phyloP scores from a whole-genome alignment of 2,329 filamentous ascomycete genomes.

The Xylariaceae sp. region DNA sequence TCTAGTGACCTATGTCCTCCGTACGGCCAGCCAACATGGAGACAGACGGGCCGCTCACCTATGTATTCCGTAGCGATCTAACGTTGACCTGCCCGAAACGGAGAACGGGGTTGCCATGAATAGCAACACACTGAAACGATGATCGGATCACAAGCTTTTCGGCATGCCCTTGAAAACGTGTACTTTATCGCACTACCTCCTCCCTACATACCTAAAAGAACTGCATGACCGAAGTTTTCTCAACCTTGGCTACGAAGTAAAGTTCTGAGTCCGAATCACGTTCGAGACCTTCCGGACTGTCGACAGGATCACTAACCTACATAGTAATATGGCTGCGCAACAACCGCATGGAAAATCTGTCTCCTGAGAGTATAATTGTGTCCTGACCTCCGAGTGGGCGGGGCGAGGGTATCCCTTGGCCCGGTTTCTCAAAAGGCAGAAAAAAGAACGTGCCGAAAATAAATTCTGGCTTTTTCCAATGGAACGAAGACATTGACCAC shows the following conservation, averaged over 20 bases:
- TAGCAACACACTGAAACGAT: neutral
- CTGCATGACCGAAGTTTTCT: too few relatives aligned
- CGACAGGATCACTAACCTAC: too few relatives aligned
- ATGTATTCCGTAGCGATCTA: neutral
- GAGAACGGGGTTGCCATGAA: neutral
- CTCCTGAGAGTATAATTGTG: neutral
- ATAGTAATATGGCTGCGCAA: neutral
- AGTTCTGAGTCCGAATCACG: too few relatives aligned
- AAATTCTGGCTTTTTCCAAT: neutral
- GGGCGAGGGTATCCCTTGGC: neutral
- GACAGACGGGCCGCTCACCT: too few relatives aligned
- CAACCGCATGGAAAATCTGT: neutral
- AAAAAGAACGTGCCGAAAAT: neutral
- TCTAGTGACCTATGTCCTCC: neutral
- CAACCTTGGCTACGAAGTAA: too few relatives aligned
- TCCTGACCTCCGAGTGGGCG: neutral
- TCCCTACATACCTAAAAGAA: too few relatives aligned
- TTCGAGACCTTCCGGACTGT: too few relatives aligned
- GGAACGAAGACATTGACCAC: neutral
- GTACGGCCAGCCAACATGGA: too few relatives aligned
- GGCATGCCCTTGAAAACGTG: too few relatives aligned
- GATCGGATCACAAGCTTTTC: neutral
- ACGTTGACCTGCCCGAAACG: neutral
- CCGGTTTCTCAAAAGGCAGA: neutral
- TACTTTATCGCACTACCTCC: too few relatives aligned